Base-by-base conservation (phyloP, 768 basidiomycete genomes). In the Lactarius tabidus region DNA sequence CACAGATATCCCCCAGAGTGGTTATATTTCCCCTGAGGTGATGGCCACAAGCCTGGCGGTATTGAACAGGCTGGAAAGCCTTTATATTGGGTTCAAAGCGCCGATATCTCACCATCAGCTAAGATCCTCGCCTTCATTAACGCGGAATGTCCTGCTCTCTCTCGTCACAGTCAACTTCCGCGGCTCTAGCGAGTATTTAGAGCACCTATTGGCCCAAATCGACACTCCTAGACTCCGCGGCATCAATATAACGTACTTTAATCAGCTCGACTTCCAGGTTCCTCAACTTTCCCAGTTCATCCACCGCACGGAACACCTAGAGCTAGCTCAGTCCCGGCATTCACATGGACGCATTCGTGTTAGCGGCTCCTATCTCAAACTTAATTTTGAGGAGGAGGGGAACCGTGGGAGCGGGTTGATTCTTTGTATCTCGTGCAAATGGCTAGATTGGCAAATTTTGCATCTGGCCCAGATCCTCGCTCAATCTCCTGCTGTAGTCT, bases 121-220 rank as follows among this genome's bases (percentile, higher is more conserved):
- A 12, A 2, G 2, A 56, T 17, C 1, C n/a, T n/a, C n/a, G n/a
- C n/a, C n/a, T 41, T 9, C 12, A 0, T 17, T 17, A 14, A 36
- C 6, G 1, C 35, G 43, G 15, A 12, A 2, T 12, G 12, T 28
- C n/a, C 43, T 57, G 10, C 54, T 31, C 23, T 15, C 55, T 26
- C 62, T 38, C 26, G 29, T n/a, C n/a, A 14, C 26, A n/a, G 57
- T 57, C 12, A 15, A 45, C 28, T 63, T 63, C 62, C 62, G 43
- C 23, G 61, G 62, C 9, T 8, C 55, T 7, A 62, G 20, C 29
- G 57, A 52, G 8, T 51, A 58, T 43, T 10, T 43, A 20, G 20
- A 43, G 8, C 8, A 43, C 9, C 20, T 43, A 7, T 9, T 43
- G 20, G 41, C 20, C 41, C 7, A n/a, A n/a, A n/a, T 43, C 20